Base-by-base conservation (phyloP, 805 yeast genomes). In the Candida vaughaniae region DNA sequence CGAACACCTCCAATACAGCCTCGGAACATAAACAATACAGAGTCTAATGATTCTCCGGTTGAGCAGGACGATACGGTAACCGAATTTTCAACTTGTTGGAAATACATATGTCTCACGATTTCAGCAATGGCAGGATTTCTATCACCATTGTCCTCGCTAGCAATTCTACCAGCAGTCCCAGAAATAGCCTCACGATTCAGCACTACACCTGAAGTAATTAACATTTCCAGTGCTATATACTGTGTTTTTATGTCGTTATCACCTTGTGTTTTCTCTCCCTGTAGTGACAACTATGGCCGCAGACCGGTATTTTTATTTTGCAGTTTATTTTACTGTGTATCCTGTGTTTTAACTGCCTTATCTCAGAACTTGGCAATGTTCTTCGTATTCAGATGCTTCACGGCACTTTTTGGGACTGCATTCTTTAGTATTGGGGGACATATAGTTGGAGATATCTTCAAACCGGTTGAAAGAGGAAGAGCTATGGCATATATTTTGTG, bases 341-440 rank as follows among this genome's bases (percentile, higher is more conserved):
- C 43, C 22, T 38, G 55, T 7, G 37, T 45, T 3, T 30, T 68
- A 4, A 69, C 69, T 4, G 81, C 77, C 0, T 63, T 70, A 2
- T 69, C 80, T 1, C 73, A 60, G 20, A 68, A 78, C 45, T 48
- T 78, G 28, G 73, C 77, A 3, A 75, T 74, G 78, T 77, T 76
- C 51, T 73, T 66, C 35, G 59, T 77, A 0, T 76, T 76, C 42
- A 55, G 82, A 48, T 64, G 73, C 3, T 35, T 68, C 9, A 58
- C 72, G 12, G 82, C 78, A 0, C 47, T 78, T 7, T 70, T 72
- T 47, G 82, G 81, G 4, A 74, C 82, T 1, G 65, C 78, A 0
- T 75, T 76, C 41, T 75, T 77, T 53, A 58, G 75, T 25, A 62
- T 76, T 20, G 81, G 80, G 3, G 79, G 78, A 3, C 62, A 66